Evolutionary conservation across 106 monocot species (phyloP), one percentile per base, ranked within the genome.

Genomic region (Dactylorhiza incarnata): DNA sequence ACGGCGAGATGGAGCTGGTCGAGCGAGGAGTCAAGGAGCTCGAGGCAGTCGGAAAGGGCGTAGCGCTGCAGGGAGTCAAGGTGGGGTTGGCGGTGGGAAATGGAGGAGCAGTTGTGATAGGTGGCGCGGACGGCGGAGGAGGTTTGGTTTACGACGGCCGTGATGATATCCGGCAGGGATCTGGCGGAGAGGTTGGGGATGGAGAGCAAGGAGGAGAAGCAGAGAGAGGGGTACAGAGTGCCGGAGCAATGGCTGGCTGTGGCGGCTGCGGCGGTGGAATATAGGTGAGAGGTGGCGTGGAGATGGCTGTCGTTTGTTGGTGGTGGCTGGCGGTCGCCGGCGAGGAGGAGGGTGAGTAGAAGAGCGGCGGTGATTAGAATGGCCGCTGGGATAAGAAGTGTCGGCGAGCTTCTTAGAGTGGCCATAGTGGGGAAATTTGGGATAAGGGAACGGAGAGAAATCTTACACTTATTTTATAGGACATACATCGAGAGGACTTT

Each of bases 21-120:
- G 43, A 74, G 74, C 15, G 74, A 19, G 74, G 74, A 14, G 56
- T 74, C 82, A 74, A 84, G 71, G 50, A 84, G 84, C 53, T 87
- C 81, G 49, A 82, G 78, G 76, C 84, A 87, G 79, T 87, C 84
- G 26, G 58, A 23, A 25, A 87, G 68, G 4, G 81, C 83, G 2
- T 72, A 7, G 7, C 19, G 54, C 48, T 84, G 82, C 9, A 82
- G 53, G 68, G 79, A 58, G 59, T n/a, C 43, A 82, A 56, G 59
- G 76, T 81, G 26, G 11, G 4, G 54, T 44, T 14, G 45, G 79
- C 84, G 26, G 3, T 9, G 37, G 68, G 72, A 75, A 15, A 70
- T 44, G 69, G 16, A 70, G 46, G 68, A 70, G n/a, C 69, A 70
- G 69, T 70, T 70, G 69, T 45, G 43, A 45, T 37, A 44, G 46